phyloP scores from a whole-genome alignment of 2,329 filamentous ascomycete species.

The Diaporthe sp. region DNA sequence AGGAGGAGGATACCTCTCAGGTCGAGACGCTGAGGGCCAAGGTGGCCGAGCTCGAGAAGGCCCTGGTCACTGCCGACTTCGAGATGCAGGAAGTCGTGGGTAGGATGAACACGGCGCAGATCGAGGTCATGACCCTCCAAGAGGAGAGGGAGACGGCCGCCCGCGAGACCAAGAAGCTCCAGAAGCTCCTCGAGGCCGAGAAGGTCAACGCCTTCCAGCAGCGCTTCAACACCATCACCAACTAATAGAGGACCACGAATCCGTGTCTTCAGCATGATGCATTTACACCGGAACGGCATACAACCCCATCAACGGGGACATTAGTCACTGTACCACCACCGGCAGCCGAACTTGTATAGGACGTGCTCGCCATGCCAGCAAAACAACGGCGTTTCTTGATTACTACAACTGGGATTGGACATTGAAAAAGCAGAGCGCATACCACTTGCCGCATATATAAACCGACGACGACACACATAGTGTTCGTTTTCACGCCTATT shows the following conservation, averaged over 20 bases:
- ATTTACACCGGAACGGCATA: conserved; percentile 36
- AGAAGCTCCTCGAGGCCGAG: conserved; percentile 75
- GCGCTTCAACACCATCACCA: conserved; percentile 51
- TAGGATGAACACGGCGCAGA: conserved; percentile 85
- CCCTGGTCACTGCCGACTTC: conserved; percentile 78
- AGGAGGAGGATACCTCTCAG: conserved; percentile 80
- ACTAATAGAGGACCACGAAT: conserved; percentile 3
- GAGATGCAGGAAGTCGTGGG: conserved; percentile 89
- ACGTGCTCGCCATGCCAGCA: neutral
- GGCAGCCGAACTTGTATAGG: neutral
- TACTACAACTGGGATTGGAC: conserved; percentile 31
- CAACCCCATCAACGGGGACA: neutral
- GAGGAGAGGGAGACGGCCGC: conserved; percentile 81
- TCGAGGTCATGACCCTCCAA: conserved; percentile 85
- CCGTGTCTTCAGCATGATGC: conserved; percentile 34
- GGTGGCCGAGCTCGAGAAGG: conserved; percentile 87
- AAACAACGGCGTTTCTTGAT: conserved; percentile 37
- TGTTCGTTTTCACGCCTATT: conserved; percentile 18
- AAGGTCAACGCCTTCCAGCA: conserved; percentile 66
- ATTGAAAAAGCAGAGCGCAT: conserved; percentile 29
- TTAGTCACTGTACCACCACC: conserved; percentile 25
- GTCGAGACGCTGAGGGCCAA: conserved; percentile 81
- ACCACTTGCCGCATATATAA: conserved; percentile 28
- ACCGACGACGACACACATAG: conserved; percentile 20
- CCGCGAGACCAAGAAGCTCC: conserved; percentile 76